These are phyloP conservation scores for Yamadazyma taylorii DNA, from an alignment of 1,139 yeast species.

Conservation along the genomic window DNA sequence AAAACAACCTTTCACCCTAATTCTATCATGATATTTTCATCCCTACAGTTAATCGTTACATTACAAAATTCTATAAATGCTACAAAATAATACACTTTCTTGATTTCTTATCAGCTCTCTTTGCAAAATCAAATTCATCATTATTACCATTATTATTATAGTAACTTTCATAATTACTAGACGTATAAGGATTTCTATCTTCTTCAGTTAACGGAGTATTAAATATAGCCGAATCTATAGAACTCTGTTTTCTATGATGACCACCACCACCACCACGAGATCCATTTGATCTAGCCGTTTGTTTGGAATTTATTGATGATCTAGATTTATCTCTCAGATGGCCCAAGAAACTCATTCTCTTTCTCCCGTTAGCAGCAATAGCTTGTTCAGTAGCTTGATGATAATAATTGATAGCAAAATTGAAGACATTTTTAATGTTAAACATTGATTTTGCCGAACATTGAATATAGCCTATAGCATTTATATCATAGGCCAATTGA, in stretches of 20 bases:
- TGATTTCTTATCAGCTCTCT: constrained; percentile 31
- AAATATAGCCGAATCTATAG: constrained; percentile 38
- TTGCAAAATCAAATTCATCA: constrained; percentile 45
- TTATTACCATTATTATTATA: constrained; percentile 42
- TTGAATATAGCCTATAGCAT: constrained; percentile 76
- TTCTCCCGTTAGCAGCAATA: constrained; percentile 39
- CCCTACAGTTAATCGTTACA: no score
- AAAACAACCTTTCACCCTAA: no score
- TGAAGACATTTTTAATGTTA: constrained; percentile 68
- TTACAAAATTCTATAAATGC: constrained; percentile 5
- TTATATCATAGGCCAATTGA: constrained; percentile 60
- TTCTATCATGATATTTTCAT: no score
- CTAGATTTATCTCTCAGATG: constrained; percentile 30
- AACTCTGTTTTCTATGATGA: constrained; percentile 35
- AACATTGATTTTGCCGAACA: constrained; percentile 75
- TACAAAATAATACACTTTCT: constrained; percentile 37
- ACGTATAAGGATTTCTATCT: constrained; percentile 28
- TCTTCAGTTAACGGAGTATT: constrained; percentile 44
- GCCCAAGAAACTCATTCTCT: constrained; percentile 30
- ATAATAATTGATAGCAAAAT: constrained; percentile 46
- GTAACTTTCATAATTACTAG: constrained; percentile 11
- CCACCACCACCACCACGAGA: constrained; percentile 25
- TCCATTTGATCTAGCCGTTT: neutral
- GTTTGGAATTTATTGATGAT: constrained; percentile 18
- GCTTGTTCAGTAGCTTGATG: constrained; percentile 35